Evolutionary conservation across 2,329 filamentous ascomycete species (phyloP).

Genomic region (Colletotrichum higginsianum): DNA sequence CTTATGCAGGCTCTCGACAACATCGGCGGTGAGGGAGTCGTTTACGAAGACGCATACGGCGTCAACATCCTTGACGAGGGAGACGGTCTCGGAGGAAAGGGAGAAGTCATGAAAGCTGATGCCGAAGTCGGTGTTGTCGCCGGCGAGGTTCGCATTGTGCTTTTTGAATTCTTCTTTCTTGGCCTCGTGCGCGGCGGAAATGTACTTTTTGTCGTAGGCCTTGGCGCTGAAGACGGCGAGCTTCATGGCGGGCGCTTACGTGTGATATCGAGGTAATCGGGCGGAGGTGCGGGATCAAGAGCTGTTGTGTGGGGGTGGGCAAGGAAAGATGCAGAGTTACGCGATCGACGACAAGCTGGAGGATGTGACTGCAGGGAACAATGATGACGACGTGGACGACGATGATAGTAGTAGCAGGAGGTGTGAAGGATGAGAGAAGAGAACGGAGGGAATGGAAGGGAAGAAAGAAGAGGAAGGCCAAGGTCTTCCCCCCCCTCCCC

Average conservation of each 20-base stretch:
- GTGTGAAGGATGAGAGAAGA: not conserved
- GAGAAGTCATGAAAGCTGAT: constrained; percentile 72
- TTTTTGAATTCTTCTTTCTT: constrained; percentile 30
- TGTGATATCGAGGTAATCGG: not conserved
- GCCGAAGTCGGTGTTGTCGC: constrained; percentile 56
- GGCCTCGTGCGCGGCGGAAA: constrained; percentile 56
- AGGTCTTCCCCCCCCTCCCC: constrained; percentile 10
- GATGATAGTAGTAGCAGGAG: not conserved
- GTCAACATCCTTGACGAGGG: constrained; percentile 61
- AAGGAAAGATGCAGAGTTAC: no score
- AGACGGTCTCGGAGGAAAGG: constrained; percentile 68
- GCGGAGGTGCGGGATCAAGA: not conserved
- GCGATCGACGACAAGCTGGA: not conserved
- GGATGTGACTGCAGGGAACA: not conserved
- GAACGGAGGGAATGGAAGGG: not conserved
- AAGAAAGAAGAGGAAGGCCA: constrained; percentile 2
- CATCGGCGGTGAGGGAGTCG: constrained; percentile 66
- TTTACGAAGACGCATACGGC: constrained; percentile 81
- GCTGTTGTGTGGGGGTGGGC: not conserved
- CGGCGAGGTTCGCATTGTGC: constrained; percentile 51
- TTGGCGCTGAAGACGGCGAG: constrained; percentile 77
- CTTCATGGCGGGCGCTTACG: constrained; percentile 60
- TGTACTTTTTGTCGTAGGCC: constrained; percentile 72
- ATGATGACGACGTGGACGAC: not conserved
- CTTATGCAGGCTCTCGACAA: constrained; percentile 65